A percentile compares a stretch with the other conserved stretches of the same genome.
Conservation (phyloP, 2,329 filamentous ascomycete genomes). For the Hypoxylon sp. region DNA sequence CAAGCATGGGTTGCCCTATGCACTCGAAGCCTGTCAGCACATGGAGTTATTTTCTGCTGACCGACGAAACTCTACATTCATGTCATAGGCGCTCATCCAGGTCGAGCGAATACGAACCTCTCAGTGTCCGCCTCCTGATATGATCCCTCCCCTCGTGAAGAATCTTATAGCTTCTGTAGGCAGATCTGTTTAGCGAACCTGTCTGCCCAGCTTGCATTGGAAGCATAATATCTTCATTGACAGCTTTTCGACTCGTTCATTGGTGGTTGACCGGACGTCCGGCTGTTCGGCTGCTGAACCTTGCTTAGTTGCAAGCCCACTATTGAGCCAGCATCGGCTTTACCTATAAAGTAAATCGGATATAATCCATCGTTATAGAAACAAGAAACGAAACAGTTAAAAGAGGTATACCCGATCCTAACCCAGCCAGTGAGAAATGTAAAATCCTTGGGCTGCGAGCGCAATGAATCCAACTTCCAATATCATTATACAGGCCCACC, state of each 20-base stretch:
- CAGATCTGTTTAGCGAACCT: background rate
- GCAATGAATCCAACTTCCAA: background rate
- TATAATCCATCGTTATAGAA: background rate
- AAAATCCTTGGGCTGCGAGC: background rate
- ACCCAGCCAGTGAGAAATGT: background rate
- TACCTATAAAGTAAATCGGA: background rate
- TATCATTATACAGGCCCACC: background rate
- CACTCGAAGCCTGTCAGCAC: constrained; percentile 18
- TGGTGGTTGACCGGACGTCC: background rate
- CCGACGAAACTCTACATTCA: constrained; percentile 2
- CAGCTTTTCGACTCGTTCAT: background rate
- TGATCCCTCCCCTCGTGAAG: background rate
- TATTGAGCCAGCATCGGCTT: background rate
- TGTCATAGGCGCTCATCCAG: background rate
- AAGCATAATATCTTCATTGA: background rate
- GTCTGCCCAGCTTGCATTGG: background rate
- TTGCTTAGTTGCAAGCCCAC: background rate
- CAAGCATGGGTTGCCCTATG: constrained; percentile 19
- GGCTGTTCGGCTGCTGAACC: background rate
- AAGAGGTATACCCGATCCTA: background rate
- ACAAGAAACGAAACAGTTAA: background rate
- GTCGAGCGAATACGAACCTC: background rate
- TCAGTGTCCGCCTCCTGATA: background rate
- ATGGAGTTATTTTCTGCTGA: background rate
- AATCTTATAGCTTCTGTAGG: background rate